phyloP scores from a whole-genome alignment of 441 rosid species.

The California macrophylla region DNA sequence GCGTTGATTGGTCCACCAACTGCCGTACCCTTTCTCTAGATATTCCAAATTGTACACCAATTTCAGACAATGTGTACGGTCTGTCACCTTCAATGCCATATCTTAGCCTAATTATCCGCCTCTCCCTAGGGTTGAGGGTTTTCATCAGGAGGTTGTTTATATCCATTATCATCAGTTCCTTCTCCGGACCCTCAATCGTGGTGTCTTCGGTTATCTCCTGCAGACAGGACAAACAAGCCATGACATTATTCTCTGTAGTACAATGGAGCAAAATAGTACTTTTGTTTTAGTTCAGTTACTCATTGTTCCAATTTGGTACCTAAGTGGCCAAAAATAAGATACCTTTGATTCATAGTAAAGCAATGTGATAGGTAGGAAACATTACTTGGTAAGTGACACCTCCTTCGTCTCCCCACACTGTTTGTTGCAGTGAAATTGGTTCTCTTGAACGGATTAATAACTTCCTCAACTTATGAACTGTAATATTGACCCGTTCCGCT shows the following conservation, averaged over 20 bases:
- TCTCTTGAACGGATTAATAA: conserved; percentile 40
- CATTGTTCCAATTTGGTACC: neutral
- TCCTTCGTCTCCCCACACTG: conserved; percentile 73
- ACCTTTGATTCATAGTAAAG: neutral
- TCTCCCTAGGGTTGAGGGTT: conserved; percentile 53
- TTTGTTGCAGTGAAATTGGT: conserved; percentile 59
- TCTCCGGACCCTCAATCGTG: conserved; percentile 52
- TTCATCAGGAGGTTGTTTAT: conserved; percentile 41
- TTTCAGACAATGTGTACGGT: conserved; percentile 51
- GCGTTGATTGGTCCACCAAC: conserved; percentile 60
- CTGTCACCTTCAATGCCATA: conserved; percentile 64
- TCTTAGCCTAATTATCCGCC: conserved; percentile 58
- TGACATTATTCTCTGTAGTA: neutral
- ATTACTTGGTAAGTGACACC: conserved; percentile 66
- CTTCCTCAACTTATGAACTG: conserved; percentile 48
- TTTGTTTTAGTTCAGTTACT: neutral
- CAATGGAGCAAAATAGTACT: neutral
- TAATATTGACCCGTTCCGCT: conserved; percentile 58
- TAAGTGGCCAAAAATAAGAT: neutral
- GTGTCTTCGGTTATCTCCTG: conserved; percentile 76
- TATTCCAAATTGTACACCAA: conserved; percentile 53
- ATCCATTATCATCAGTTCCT: conserved; percentile 64
- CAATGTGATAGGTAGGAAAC: neutral
- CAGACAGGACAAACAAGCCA: neutral
- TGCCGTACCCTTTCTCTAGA: conserved; percentile 72